Percentiles rank a stretch among this genome's conserved stretches.
Conservation (phyloP, 1,284 basidiomycete genomes). For the Coniophora puteana region DNA sequence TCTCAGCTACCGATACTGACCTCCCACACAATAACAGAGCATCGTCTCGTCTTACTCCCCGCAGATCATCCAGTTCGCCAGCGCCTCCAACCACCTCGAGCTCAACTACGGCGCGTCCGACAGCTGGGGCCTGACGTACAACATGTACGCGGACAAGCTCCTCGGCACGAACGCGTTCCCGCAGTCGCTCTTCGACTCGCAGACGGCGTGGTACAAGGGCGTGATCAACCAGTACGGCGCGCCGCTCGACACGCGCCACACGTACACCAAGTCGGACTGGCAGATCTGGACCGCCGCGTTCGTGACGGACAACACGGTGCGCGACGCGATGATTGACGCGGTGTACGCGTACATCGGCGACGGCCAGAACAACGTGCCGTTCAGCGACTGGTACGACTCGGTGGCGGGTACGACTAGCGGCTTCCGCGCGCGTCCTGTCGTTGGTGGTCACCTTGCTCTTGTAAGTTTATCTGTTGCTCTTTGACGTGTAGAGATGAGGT, state of each 20-base stretch:
- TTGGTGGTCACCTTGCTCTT: constrained; percentile 10
- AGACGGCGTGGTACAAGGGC: too few relatives aligned
- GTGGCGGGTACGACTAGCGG: constrained; percentile 1
- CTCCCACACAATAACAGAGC: constrained; percentile 34
- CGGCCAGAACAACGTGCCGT: constrained; percentile 48
- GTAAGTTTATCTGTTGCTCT: constrained; percentile 4
- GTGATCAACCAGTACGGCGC: too few relatives aligned
- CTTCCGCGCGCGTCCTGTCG: constrained; percentile 8
- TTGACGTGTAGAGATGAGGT: not conserved
- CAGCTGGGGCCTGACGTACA: constrained; percentile 66
- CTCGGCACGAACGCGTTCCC: constrained; percentile 81
- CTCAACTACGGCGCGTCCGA: constrained; percentile 44
- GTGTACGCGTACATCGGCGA: constrained; percentile 55
- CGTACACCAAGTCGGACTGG: constrained; percentile 71
- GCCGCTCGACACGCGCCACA: constrained; percentile 40
- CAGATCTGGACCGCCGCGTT: constrained; percentile 59
- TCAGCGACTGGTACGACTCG: constrained; percentile 71
- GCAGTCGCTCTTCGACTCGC: constrained; percentile 55
- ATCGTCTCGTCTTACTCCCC: constrained; percentile 53
- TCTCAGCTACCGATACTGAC: constrained; percentile 2
- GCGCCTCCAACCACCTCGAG: constrained; percentile 46
- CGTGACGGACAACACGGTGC: constrained; percentile 43
- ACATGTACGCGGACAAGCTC: constrained; percentile 73
- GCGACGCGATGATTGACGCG: constrained; percentile 53
- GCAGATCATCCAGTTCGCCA: constrained; percentile 50